Percentiles rank a stretch among this genome's conserved stretches.
Evolutionary conservation across 768 basidiomycete species (phyloP).

Genomic region (Vararia minispora): DNA sequence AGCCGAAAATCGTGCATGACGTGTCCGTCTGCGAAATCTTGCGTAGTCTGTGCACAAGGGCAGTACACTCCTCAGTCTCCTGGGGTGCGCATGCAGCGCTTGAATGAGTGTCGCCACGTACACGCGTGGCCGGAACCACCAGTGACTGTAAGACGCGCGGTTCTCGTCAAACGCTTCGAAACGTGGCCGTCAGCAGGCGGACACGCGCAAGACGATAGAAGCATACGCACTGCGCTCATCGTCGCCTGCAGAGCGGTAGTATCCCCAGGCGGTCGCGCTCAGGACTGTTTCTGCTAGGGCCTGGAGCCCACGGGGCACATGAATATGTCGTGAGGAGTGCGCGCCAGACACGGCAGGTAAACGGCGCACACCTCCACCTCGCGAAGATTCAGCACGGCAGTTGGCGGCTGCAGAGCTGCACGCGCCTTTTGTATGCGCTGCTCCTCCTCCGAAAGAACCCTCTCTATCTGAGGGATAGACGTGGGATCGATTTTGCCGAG

Average conservation of each 20-base stretch:
- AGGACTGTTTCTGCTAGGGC: slow-evolving; percentile 18
- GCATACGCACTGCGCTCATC: slow-evolving; percentile 16
- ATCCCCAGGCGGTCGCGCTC: slow-evolving; percentile 19
- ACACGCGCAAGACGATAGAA: slow-evolving; percentile 1
- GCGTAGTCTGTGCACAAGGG: slow-evolving; percentile 13
- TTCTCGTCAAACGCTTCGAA: slow-evolving; percentile 16
- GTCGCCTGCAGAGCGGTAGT: slow-evolving; percentile 20
- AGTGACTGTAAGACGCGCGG: slow-evolving; percentile 16
- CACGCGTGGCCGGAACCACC: slow-evolving; percentile 89
- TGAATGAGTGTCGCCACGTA: no score
- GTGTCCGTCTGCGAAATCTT: slow-evolving; percentile 18
- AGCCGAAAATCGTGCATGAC: slow-evolving; percentile 15
- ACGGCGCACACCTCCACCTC: slow-evolving; percentile 18
- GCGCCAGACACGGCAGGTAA: not conserved
- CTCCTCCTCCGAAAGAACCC: slow-evolving; percentile 19
- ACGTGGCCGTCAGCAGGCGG: slow-evolving; percentile 5
- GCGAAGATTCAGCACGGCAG: slow-evolving; percentile 18
- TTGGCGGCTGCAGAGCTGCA: slow-evolving; percentile 15
- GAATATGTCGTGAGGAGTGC: not conserved
- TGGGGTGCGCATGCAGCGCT: no score
- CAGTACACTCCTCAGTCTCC: no score
- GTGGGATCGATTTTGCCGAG: slow-evolving; percentile 19
- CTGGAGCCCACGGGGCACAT: slow-evolving; percentile 4
- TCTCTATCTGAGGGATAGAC: slow-evolving; percentile 14
- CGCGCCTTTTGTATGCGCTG: slow-evolving; percentile 17